Percentiles rank a stretch among this genome's conserved stretches.
Evolutionary conservation across 257 asterid species (phyloP).

Genomic region (Oldenlandia corymbosa): DNA sequence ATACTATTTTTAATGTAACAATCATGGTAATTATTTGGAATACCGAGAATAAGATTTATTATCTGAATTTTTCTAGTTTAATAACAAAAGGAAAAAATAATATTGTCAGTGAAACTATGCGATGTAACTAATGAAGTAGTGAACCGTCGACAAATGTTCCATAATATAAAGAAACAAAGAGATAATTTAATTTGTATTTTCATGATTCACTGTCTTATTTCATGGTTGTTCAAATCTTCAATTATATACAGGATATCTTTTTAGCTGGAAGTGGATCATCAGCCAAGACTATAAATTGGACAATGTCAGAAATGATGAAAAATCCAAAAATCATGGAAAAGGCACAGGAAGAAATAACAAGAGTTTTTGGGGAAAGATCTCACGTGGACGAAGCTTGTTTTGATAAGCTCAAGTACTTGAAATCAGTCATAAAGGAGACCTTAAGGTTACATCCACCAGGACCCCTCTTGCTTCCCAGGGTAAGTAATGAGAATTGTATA

Average conservation of each 20-base stretch:
- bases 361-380: neutral
- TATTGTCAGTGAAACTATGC: too few relatives aligned
- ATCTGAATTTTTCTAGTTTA: too few relatives aligned
- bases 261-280: constrained; percentile 3
- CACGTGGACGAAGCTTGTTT: neutral
- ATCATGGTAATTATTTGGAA: too few relatives aligned
- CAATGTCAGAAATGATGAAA: constrained; percentile 1
- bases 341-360: neutral
- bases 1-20: too few relatives aligned
- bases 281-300: neutral
- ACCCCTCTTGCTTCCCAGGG: neutral
- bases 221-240: too few relatives aligned
- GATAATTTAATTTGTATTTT: too few relatives aligned
- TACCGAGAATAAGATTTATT: too few relatives aligned
- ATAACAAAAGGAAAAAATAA: too few relatives aligned
- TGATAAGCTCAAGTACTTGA: neutral
- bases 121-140: too few relatives aligned
- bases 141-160: too few relatives aligned
- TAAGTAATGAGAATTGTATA: neutral
- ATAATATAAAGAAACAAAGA: too few relatives aligned
- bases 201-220: too few relatives aligned
- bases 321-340: constrained; percentile 3
- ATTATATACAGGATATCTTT: neutral
- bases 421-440: constrained; percentile 8
- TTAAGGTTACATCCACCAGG: neutral